These are phyloP conservation scores for Stagonosporopsis vannaccii DNA, from an alignment of 2,329 filamentous ascomycete genomes.

Conservation along the genomic window DNA sequence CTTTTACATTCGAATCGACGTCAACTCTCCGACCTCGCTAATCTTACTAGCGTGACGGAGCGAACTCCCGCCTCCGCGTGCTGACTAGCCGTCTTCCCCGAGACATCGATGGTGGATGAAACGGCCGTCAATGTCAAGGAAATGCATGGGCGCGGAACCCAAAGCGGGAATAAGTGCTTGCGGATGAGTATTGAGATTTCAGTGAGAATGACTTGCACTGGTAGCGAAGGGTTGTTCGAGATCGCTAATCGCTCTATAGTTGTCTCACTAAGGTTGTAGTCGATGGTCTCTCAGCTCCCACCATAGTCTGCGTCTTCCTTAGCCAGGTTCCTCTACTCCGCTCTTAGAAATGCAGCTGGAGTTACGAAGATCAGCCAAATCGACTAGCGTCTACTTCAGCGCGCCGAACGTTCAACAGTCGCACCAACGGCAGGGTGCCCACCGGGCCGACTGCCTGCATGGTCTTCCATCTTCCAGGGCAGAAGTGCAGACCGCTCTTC, in stretches of 20 bases:
- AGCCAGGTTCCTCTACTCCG: not conserved
- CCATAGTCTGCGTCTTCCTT: not conserved
- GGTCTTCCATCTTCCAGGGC: not conserved
- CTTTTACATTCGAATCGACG: slow-evolving; percentile 6
- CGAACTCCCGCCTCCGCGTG: slow-evolving; percentile 8
- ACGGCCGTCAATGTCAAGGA: not conserved
- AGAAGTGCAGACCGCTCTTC: slow-evolving; percentile 12
- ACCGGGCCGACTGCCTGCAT: slow-evolving; percentile 11
- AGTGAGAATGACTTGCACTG: not conserved
- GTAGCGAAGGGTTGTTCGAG: not conserved
- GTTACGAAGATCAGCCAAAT: not conserved
- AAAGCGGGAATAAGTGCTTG: not conserved
- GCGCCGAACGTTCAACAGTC: not conserved
- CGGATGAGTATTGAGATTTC: not conserved
- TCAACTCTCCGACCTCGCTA: slow-evolving; percentile 13
- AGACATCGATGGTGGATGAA: slow-evolving; percentile 6
- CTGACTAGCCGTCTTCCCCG: slow-evolving; percentile 12
- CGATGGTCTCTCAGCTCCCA: not conserved
- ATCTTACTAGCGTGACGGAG: slow-evolving; percentile 9
- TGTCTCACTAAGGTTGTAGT: not conserved
- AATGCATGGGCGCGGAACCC: not conserved
- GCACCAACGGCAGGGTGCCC: not conserved
- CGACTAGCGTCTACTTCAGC: not conserved
- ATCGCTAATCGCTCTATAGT: not conserved
- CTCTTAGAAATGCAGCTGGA: not conserved